Percentiles rank a stretch among this genome's conserved stretches.
These are phyloP conservation scores for Hymenoscyphus salicellus DNA, from an alignment of 2,329 filamentous ascomycete species.

Conservation along the genomic window DNA sequence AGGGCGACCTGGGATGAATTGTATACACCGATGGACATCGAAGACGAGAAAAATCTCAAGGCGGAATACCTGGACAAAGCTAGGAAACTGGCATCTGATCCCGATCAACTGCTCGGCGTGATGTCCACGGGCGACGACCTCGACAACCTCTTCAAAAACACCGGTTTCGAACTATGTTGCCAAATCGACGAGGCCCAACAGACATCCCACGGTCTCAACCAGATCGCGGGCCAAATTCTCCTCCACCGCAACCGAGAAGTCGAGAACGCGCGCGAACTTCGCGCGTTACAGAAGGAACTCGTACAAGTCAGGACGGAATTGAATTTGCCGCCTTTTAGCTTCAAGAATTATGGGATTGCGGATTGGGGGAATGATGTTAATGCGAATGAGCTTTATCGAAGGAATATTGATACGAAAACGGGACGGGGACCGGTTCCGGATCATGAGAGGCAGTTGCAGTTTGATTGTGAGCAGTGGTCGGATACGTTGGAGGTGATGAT, in stretches of 20 bases:
- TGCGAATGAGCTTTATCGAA: neutral
- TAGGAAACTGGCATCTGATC: no score
- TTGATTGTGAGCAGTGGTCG: neutral
- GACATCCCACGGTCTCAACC: neutral
- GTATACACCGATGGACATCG: no score
- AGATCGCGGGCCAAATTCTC: neutral
- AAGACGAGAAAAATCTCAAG: no score
- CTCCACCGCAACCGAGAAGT: neutral
- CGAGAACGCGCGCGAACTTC: neutral
- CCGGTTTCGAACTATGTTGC: neutral
- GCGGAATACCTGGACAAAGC: no score
- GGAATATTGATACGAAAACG: neutral
- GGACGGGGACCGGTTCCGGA: neutral
- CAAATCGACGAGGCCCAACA: neutral
- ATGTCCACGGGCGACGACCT: neutral
- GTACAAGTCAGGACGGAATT: neutral
- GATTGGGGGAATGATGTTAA: neutral
- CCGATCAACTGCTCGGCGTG: neutral
- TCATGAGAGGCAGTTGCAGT: neutral
- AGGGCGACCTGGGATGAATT: no score
- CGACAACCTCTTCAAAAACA: neutral
- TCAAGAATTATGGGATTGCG: neutral
- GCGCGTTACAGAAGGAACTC: neutral
- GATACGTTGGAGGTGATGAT: neutral
- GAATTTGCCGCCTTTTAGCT: neutral